A percentile compares a stretch with the other conserved stretches of the same genome.
Conservation (phyloP, 257 asterid genomes). For the Forsythia viridissima region DNA sequence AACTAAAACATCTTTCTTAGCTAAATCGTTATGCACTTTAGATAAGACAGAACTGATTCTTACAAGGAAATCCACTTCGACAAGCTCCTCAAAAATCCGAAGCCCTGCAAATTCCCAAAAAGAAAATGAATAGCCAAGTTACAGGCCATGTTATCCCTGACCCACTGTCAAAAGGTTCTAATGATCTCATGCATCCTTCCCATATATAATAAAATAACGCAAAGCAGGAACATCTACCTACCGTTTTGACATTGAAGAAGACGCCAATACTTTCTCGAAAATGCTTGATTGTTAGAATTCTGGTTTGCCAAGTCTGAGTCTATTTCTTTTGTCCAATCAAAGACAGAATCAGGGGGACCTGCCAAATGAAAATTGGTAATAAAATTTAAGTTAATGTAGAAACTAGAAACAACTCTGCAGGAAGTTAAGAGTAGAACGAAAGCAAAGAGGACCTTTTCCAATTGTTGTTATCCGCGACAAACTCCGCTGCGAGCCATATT, state of each 20-base stretch:
- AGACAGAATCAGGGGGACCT: slow-evolving; percentile 82
- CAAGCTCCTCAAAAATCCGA: slow-evolving; percentile 88
- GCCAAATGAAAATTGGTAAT: slow-evolving; percentile 30
- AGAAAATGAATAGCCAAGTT: slow-evolving; percentile 22
- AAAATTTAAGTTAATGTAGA: slow-evolving; percentile 19
- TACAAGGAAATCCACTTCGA: slow-evolving; percentile 81
- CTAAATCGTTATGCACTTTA: slow-evolving; percentile 19
- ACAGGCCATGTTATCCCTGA: slow-evolving; percentile 14
- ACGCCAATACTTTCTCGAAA: slow-evolving; percentile 86
- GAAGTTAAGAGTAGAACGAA: slow-evolving; percentile 29
- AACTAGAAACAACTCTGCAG: slow-evolving; percentile 7
- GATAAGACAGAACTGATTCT: slow-evolving; percentile 4
- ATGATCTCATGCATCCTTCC: slow-evolving; percentile 2
- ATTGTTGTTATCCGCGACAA: slow-evolving; percentile 61
- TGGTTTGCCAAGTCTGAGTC: slow-evolving; percentile 70
- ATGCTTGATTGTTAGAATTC: slow-evolving; percentile 61
- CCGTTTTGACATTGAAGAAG: slow-evolving; percentile 95
- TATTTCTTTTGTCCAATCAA: slow-evolving; percentile 87
- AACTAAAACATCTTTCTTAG: slow-evolving; percentile 21
- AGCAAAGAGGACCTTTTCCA: slow-evolving; percentile 59
- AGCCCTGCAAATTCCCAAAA: slow-evolving; percentile 60
- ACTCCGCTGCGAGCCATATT: slow-evolving; percentile 46
- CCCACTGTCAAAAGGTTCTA: slow-evolving; percentile 12
- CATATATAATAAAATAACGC: slow-evolving; percentile 8
- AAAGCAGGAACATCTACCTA: slow-evolving; percentile 27